Evolutionary conservation across 768 basidiomycete species (phyloP).

Genomic region (Steccherinum ochraceum): DNA sequence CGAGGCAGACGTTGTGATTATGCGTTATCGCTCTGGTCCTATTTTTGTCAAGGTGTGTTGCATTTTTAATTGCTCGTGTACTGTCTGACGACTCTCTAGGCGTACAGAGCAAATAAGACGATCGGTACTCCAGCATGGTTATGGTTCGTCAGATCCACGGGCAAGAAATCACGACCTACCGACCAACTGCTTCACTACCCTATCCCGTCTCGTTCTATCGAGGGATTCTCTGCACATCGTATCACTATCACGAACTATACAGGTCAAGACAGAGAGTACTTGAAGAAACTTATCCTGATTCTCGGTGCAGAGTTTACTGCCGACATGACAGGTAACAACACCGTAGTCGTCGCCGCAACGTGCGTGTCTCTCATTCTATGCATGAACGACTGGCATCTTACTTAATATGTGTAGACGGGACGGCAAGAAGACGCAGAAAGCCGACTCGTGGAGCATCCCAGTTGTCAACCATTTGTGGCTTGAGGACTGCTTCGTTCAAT

Average conservation of each 20-base stretch:
- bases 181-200: conserved; percentile 86
- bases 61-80: not conserved
- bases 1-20: conserved; percentile 69
- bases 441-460: conserved; percentile 75
- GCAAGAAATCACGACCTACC: conserved; percentile 53
- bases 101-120: conserved; percentile 46
- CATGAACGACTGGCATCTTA: too few relatives aligned
- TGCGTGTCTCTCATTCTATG: conserved; percentile 31
- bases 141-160: conserved; percentile 66
- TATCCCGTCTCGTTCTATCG: conserved; percentile 53
- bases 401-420: too few relatives aligned
- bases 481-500: conserved; percentile 82
- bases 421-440: conserved; percentile 60
- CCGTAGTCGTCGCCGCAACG: conserved; percentile 80
- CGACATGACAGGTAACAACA: conserved; percentile 72
- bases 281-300: conserved; percentile 71
- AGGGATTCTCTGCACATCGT: conserved; percentile 54
- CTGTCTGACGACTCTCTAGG: conserved; percentile 34
- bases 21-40: conserved; percentile 58
- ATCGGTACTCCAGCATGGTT: conserved; percentile 83
- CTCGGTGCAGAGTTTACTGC: conserved; percentile 82
- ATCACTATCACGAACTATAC: conserved; percentile 89
- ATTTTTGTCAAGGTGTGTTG: conserved; percentile 62
- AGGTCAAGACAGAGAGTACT: conserved; percentile 79
- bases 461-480: conserved; percentile 89